Evolutionary conservation across 2,329 filamentous ascomycete species (phyloP), one percentile per base, ranked within the genome.

Genomic region (Stagonosporopsis vannaccii): DNA sequence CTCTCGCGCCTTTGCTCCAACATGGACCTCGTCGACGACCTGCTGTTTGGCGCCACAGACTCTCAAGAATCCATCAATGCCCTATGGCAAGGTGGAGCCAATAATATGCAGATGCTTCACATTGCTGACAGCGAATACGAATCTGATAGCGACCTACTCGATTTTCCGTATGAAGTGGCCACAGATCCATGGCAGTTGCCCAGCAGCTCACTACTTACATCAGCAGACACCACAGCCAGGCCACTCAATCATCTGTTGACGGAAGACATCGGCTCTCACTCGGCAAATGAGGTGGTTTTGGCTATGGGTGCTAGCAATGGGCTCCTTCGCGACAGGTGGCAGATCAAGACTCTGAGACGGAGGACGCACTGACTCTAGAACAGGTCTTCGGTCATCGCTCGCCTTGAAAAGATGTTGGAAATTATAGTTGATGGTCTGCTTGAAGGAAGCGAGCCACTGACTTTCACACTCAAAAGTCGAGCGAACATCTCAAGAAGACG

Each of bases 401-500:
- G 79, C 51, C 85, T 89, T 37, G 85, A 88, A 65, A 72, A 76
- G 5, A 81, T 87, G 20, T 78, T 88, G 15, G 80, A 83, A 52
- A 67, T 66, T 0, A 80, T 87, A 44, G 61, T 81, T 7, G 81
- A 85, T 47, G 80, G 77, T 12, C 72, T 87, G n/a, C 71, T 87
- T 8, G 70, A 77, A n/a, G 75, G 79, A 40, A 74, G 74, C 40
- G 73, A 77, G 23, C 71, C 79, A 11, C 69, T 88, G 19, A 72
- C 73, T 1, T 81, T 88, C 44, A 79, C 78, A 0, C 68, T 87
- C 49, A 74, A 79, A 61, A 71, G 75, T 65, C 62, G 75, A 55
- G 54, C 66, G 40, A 42, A 56, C 19, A 49, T 67, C 2, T 67
- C 61, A 39, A 63, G 70, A 30, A 58, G 63, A 58, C 66, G 55